Evolutionary conservation across 306 rosid genomes (phyloP).

Genomic region (Biancaea sappan): DNA sequence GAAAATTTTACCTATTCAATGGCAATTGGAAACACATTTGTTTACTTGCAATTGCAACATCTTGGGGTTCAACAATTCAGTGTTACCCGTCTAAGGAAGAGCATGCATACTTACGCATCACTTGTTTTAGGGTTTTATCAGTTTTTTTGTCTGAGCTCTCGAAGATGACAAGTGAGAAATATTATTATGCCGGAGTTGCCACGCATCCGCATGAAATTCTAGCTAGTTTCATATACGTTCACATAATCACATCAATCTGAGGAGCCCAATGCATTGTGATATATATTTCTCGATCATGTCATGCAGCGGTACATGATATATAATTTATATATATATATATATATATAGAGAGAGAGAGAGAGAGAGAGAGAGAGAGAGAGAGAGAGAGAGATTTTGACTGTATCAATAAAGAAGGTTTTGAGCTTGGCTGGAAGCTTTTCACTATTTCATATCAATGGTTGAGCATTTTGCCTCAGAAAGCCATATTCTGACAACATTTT

Average conservation of each 20-base stretch:
- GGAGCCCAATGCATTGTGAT: background rate
- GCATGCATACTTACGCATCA: background rate
- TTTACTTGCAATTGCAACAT: background rate
- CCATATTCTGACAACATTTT: conserved; percentile 1
- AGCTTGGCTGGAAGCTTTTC: conserved; percentile 28
- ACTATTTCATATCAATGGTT: background rate
- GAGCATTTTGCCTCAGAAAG: background rate
- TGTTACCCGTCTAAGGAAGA: background rate
- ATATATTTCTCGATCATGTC: background rate
- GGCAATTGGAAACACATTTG: background rate
- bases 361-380: no score
- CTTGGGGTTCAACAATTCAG: background rate
- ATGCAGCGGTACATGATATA: background rate
- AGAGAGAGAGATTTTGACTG: background rate
- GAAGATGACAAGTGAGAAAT: background rate
- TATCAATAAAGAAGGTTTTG: background rate
- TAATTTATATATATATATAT: no score
- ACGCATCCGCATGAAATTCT: background rate
- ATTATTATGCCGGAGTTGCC: background rate
- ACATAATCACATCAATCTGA: background rate
- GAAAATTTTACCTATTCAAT: background rate
- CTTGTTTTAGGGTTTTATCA: background rate
- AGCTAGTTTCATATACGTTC: background rate
- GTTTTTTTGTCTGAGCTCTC: background rate
- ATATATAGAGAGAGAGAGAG: no score